Percentiles rank a stretch among this genome's conserved stretches.
phyloP scores from a whole-genome alignment of 345 rosid species.

The Salix suchowensis region DNA sequence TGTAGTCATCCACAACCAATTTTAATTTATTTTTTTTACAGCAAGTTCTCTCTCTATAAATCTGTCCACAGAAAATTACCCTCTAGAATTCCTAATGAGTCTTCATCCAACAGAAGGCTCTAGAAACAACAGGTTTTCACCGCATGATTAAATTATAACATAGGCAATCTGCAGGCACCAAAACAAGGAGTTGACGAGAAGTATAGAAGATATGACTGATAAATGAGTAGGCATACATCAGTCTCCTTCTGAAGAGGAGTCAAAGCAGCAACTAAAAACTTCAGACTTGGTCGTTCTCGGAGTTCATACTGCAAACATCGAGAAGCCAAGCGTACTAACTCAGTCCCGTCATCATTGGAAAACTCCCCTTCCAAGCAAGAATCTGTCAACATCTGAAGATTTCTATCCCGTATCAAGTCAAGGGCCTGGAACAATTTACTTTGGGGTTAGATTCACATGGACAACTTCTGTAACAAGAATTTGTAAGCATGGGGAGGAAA shows the following conservation, averaged over 20 bases:
- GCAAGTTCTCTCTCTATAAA: neutral
- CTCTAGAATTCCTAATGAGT: neutral
- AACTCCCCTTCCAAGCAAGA: conserved; percentile 94
- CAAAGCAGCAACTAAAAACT: conserved; percentile 67
- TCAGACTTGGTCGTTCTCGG: conserved; percentile 83
- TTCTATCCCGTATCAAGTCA: conserved; percentile 86
- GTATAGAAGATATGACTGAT: neutral
- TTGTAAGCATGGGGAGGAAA: neutral
- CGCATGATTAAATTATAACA: neutral
- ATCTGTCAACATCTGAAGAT: conserved; percentile 79
- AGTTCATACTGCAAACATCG: conserved; percentile 93
- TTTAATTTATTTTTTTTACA: neutral
- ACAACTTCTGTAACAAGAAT: neutral
- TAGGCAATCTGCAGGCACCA: neutral
- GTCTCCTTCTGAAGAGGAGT: conserved; percentile 80
- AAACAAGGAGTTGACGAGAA: neutral
- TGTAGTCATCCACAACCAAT: neutral
- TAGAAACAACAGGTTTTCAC: neutral
- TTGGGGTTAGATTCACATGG: conserved; percentile 5
- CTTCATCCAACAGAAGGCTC: neutral
- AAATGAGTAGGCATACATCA: conserved; percentile 48
- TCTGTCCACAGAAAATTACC: neutral
- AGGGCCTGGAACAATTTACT: conserved; percentile 56
- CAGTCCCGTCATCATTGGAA: conserved; percentile 77
- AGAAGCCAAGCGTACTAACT: conserved; percentile 84